phyloP scores from a whole-genome alignment of 2,329 filamentous ascomycete species.

The Hypoxylon sp. region DNA sequence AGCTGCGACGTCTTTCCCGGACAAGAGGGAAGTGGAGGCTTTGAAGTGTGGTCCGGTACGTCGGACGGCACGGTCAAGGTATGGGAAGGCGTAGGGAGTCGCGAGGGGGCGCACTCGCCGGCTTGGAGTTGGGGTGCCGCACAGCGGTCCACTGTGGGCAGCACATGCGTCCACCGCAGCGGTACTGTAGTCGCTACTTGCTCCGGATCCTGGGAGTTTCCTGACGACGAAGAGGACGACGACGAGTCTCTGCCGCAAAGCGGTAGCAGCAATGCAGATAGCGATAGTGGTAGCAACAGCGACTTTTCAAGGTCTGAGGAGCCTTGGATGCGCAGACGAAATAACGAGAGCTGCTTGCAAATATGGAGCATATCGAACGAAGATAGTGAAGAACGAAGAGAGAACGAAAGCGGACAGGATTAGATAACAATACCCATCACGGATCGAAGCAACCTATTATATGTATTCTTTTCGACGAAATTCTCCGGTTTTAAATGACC shows the following conservation, averaged over 20 bases:
- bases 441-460: not conserved
- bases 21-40: constrained; percentile 55
- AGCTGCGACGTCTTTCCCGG: constrained; percentile 66
- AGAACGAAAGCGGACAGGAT: not conserved
- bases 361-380: constrained; percentile 57
- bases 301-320: constrained; percentile 8
- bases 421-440: constrained; percentile 35
- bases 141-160: constrained; percentile 60
- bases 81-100: constrained; percentile 68
- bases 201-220: constrained; percentile 64
- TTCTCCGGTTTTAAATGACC: not conserved
- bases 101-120: constrained; percentile 58
- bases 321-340: constrained; percentile 48
- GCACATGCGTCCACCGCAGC: constrained; percentile 63
- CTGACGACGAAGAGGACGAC: constrained; percentile 32
- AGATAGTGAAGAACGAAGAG: constrained; percentile 15
- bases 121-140: constrained; percentile 66
- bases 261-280: not conserved
- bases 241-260: constrained; percentile 7
- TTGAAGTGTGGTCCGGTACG: constrained; percentile 73
- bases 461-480: too few species aligned
- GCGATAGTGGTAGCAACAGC: constrained; percentile 23
- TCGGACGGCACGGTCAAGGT: constrained; percentile 66
- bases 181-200: constrained; percentile 69
- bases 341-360: constrained; percentile 60